Evolutionary conservation across 495 filamentous ascomycete genomes (phyloP).

Genomic region (Achaetomiella virescens): DNA sequence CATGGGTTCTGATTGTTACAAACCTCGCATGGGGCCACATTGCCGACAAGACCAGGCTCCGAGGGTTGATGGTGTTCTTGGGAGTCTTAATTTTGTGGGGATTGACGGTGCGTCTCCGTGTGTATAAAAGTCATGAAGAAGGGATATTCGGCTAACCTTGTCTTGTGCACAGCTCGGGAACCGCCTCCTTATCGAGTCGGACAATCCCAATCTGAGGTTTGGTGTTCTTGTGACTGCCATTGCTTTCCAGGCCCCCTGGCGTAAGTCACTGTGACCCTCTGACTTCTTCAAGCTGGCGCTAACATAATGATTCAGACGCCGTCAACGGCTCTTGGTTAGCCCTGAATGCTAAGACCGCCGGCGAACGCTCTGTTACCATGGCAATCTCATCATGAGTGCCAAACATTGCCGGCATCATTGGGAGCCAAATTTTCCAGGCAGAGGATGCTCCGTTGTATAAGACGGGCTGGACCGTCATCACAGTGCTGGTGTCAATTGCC

Average conservation of each 20-base stretch:
- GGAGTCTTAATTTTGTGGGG: constrained; percentile 22
- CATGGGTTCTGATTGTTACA: constrained; percentile 31
- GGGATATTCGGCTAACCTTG: neutral
- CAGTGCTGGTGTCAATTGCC: constrained; percentile 11
- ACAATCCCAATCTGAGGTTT: constrained; percentile 39
- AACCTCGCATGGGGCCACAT: constrained; percentile 40
- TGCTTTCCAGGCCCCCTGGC: constrained; percentile 47
- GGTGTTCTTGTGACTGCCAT: constrained; percentile 39
- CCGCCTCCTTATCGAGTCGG: constrained; percentile 38
- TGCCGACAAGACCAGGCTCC: constrained; percentile 25
- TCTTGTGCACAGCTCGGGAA: constrained; percentile 18
- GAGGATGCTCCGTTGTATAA: constrained; percentile 46
- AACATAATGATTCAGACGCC: constrained; percentile 23
- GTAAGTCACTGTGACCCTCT: constrained; percentile 30
- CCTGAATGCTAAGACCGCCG: constrained; percentile 28
- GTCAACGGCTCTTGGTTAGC: constrained; percentile 36
- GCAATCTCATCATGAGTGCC: constrained; percentile 49
- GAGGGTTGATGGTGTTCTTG: constrained; percentile 22
- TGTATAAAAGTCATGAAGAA: neutral
- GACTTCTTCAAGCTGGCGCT: neutral
- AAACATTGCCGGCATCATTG: constrained; percentile 48
- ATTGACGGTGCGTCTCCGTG: constrained; percentile 19
- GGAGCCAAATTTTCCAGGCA: constrained; percentile 49
- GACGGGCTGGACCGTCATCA: constrained; percentile 24
- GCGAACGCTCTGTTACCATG: constrained; percentile 36